phyloP scores from a whole-genome alignment of 2,329 filamentous ascomycete species.

The Plenodomus biglobosus region DNA sequence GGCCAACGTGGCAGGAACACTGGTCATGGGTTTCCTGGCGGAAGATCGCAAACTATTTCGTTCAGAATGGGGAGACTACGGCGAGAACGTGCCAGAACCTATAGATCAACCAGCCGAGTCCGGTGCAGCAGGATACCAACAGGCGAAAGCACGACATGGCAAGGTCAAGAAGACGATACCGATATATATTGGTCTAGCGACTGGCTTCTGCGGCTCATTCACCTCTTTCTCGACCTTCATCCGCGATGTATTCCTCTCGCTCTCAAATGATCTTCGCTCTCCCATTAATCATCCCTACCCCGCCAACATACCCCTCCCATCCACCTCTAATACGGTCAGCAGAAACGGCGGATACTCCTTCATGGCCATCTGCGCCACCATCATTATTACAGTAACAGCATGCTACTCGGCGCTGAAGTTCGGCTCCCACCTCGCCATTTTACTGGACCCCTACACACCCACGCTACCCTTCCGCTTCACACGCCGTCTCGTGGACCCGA shows the following conservation, averaged over 20 bases:
- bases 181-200: conserved; percentile 82
- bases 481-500: conserved; percentile 64
- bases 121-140: conserved; percentile 34
- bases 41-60: conserved; percentile 78
- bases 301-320: conserved; percentile 31
- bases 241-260: conserved; percentile 74
- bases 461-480: conserved; percentile 60
- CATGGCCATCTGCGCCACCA: conserved; percentile 74
- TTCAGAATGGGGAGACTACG: conserved; percentile 60
- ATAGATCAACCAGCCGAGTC: conserved; percentile 5
- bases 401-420: conserved; percentile 69
- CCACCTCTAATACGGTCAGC: conserved; percentile 37
- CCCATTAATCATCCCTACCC: conserved; percentile 47
- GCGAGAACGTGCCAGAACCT: conserved; percentile 23
- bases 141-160: conserved; percentile 45
- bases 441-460: conserved; percentile 60
- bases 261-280: conserved; percentile 70
- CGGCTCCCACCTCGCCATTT: conserved; percentile 74
- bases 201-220: conserved; percentile 85
- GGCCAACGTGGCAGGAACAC: conserved; percentile 81
- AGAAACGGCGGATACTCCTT: conserved; percentile 78
- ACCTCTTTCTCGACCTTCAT: conserved; percentile 89
- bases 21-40: conserved; percentile 81
- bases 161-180: conserved; percentile 82
- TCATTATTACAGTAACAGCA: conserved; percentile 71